These are phyloP conservation scores for Vigna unguiculata DNA, from an alignment of 306 rosid genomes.

Conservation along the genomic window DNA sequence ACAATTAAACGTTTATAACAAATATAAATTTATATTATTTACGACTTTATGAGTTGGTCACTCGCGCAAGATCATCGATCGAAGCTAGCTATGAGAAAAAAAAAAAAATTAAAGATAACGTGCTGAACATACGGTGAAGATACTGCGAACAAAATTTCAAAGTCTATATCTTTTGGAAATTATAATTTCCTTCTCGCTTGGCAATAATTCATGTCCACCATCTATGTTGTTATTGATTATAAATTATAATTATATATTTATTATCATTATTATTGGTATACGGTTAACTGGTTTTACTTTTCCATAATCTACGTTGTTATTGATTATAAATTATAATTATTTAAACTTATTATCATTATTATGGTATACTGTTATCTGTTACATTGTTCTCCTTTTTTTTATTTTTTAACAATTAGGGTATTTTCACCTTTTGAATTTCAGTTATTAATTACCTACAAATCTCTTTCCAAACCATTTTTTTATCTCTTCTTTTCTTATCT, in stretches of 20 bases:
- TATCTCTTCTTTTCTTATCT: too few relatives aligned
- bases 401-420: too few relatives aligned
- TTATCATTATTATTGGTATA: neutral
- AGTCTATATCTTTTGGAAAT: neutral
- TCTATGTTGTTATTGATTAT: neutral
- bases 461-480: too few relatives aligned
- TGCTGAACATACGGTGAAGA: neutral
- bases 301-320: too few relatives aligned
- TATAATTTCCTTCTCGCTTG: neutral
- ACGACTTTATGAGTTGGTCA: constrained; percentile 28
- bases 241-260: too few relatives aligned
- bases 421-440: too few relatives aligned
- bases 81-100: neutral
- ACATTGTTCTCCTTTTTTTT: too few relatives aligned
- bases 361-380: too few relatives aligned
- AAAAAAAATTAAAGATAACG: neutral
- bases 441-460: too few relatives aligned
- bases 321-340: too few relatives aligned
- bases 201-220: neutral
- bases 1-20: neutral
- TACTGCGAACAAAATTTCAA: neutral
- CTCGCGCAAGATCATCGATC: neutral
- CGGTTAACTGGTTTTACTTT: too few relatives aligned
- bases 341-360: too few relatives aligned
- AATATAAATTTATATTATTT: neutral